Evolutionary conservation across 225 moss, liverwort and hornwort genomes (phyloP), one percentile per base, ranked within the genome.

Genomic region (Rhytidiadelphus loreus): DNA sequence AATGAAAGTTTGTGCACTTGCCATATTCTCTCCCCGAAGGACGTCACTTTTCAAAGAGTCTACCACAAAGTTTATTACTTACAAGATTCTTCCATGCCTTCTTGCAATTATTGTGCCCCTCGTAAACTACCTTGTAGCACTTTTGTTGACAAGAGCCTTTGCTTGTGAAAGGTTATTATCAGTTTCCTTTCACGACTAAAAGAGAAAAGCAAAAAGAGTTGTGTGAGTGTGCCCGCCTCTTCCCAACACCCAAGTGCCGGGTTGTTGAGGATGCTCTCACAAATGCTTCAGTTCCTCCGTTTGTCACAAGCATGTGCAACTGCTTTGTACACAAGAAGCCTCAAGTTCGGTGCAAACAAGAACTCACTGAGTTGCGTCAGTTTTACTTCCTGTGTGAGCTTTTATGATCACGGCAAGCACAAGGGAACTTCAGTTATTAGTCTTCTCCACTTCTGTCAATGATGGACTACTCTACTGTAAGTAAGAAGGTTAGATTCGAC

Each of bases 401-500:
- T 48, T 35, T 48, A 82, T 82, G 48, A 63, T 48, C 24, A 44
- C 13, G 7, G 12, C 48, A 74, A 74, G 74, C 48, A 32, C 12
- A 74, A 32, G 32, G 8, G 19, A 74, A 44, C 29, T 70, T 9
- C 28, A 61, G 3, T 13, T 35, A 29, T 13, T 35, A 29, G 6
- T 29, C 44, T 44, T 46, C 18, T 73, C 46, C 9, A 46, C 73
- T 73, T 73, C 3, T 73, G 3, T 32, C 46, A 81, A 81, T 33
- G 81, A 62, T 62, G 46, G 62, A 33, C 17, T n/a, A n/a, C n/a
- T n/a, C n/a, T n/a, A n/a, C n/a, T n/a, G n/a, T n/a, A n/a, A n/a
- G n/a, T n/a, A n/a, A n/a, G n/a, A n/a, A 72, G 6, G 28, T 72
- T 9, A 71, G 0, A 16, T 28, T 43, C 0, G 0, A 71, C 4